These are phyloP conservation scores for Rhododendron kiyosumense DNA, from an alignment of 148 eudicot species.

Conservation along the genomic window DNA sequence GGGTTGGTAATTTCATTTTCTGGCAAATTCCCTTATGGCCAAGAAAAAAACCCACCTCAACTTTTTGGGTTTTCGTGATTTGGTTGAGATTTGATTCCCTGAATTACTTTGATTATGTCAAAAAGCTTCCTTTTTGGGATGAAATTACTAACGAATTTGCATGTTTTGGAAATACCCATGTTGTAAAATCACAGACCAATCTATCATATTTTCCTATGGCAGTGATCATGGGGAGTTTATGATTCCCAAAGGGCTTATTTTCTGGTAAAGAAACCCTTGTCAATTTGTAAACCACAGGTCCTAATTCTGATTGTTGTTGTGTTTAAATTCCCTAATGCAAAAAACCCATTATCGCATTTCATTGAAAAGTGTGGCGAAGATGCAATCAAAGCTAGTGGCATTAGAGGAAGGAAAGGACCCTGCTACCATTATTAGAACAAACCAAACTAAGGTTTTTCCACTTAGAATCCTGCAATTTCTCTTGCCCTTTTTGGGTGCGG, in stretches of 20 bases:
- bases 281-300: background rate
- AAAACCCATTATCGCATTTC: background rate
- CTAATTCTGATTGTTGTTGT: background rate
- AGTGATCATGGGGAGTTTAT: background rate
- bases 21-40: background rate
- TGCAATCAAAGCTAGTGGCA: slow-evolving; percentile 20
- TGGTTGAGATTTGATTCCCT: background rate
- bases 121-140: background rate
- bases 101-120: background rate
- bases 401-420: slow-evolving; percentile 28
- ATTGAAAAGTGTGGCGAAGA: background rate
- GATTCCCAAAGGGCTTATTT: background rate
- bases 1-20: background rate
- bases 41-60: background rate
- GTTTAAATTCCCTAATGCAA: background rate
- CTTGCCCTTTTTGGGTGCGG: slow-evolving; percentile 20
- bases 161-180: background rate
- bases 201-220: background rate
- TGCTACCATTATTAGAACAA: background rate
- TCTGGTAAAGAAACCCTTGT: background rate
- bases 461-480: slow-evolving; percentile 27
- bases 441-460: slow-evolving; percentile 21
- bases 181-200: background rate
- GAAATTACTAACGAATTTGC: background rate
- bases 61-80: background rate